These are phyloP conservation scores for Nephelium lappaceum DNA, from an alignment of 345 rosid genomes.

Conservation along the genomic window DNA sequence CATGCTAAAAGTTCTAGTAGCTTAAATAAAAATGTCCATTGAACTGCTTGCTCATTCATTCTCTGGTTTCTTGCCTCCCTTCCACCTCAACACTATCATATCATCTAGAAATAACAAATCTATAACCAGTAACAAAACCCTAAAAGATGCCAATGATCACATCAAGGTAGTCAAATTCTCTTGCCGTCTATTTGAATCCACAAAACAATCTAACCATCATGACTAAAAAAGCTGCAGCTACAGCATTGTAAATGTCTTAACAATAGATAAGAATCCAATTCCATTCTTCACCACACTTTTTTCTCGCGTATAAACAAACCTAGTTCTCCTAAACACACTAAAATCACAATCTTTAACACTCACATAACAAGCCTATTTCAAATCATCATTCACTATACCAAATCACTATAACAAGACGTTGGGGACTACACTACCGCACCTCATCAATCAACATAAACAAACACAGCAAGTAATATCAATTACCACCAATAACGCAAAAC, in stretches of 20 bases:
- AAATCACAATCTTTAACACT: too few species aligned
- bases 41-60: constrained; percentile 2
- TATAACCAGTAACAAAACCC: background rate
- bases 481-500: background rate
- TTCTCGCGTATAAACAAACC: background rate
- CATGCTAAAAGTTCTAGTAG: background rate
- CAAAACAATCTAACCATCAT: background rate
- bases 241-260: background rate
- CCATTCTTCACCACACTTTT: background rate
- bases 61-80: background rate
- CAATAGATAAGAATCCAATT: background rate
- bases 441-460: background rate
- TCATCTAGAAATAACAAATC: background rate
- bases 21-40: background rate
- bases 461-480: background rate
- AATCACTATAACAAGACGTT: background rate
- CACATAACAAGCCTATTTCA: background rate
- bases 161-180: background rate
- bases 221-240: background rate
- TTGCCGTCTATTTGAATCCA: background rate
- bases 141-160: constrained; percentile 1
- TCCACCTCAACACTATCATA: background rate
- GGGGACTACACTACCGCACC: background rate
- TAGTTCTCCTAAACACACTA: background rate
- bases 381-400: background rate